Conservation (phyloP, 345 rosid species). For the Triadica sebifera region DNA sequence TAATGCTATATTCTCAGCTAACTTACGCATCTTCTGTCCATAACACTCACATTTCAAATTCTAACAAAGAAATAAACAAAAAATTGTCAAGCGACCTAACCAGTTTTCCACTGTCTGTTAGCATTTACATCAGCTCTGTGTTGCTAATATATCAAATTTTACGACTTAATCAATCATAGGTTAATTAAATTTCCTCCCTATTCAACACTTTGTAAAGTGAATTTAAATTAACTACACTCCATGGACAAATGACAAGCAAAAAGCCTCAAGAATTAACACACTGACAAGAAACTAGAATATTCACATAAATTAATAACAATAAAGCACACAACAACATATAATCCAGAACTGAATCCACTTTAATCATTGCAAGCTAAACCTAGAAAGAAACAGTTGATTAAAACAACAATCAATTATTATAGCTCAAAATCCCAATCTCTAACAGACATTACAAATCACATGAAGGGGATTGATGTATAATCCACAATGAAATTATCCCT, state of each 20-base stretch:
- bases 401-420: background rate
- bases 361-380: background rate
- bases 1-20: background rate
- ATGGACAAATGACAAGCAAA: background rate
- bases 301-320: background rate
- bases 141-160: background rate
- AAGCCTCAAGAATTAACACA: background rate
- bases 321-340: background rate
- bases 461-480: background rate
- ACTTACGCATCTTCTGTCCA: background rate
- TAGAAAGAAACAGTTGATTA: no score
- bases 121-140: background rate
- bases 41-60: background rate
- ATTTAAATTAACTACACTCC: background rate
- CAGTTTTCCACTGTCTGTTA: background rate
- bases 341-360: background rate
- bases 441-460: background rate
- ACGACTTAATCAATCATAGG: background rate
- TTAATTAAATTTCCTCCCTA: background rate
- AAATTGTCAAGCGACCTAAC: background rate
- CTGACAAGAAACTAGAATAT: background rate
- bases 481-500: background rate
- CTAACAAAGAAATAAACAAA: background rate
- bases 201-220: background rate
- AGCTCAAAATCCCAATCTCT: background rate